These are phyloP conservation scores for Boletus vinaceobasis DNA, from an alignment of 768 basidiomycete genomes.

Conservation along the genomic window DNA sequence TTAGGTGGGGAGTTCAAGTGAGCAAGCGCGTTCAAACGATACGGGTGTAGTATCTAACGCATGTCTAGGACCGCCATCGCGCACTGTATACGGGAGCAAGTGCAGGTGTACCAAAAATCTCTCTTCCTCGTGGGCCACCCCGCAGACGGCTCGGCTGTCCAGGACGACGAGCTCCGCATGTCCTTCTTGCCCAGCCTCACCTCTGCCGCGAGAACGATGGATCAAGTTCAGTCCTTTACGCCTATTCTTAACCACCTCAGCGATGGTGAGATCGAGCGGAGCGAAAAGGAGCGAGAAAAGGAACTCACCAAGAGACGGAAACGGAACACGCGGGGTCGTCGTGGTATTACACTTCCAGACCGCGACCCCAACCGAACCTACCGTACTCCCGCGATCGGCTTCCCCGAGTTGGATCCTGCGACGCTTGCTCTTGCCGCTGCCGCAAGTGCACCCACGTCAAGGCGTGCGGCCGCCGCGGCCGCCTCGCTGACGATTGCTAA, in stretches of 20 bases:
- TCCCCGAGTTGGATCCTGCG: constrained; percentile 73
- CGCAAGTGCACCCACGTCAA: constrained; percentile 62
- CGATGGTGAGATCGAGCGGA: constrained; percentile 84
- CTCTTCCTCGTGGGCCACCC: constrained; percentile 88
- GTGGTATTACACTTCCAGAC: constrained; percentile 84
- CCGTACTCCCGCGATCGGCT: constrained; percentile 84
- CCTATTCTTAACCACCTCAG: constrained; percentile 87
- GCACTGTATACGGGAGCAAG: constrained; percentile 94
- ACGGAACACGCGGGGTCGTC: constrained; percentile 75
- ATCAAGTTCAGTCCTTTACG: constrained; percentile 77
- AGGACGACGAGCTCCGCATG: constrained; percentile 88
- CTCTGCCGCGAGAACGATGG: constrained; percentile 66
- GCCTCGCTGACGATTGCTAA: constrained; percentile 83
- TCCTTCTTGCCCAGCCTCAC: constrained; percentile 83
- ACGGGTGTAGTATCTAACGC: constrained; percentile 9
- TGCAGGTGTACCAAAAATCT: constrained; percentile 87
- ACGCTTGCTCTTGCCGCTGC: constrained; percentile 64
- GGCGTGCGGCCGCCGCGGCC: constrained; percentile 84
- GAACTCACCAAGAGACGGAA: constrained; percentile 83
- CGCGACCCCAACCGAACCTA: constrained; percentile 90
- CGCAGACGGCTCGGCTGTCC: constrained; percentile 70
- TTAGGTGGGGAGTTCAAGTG: constrained; percentile 91
- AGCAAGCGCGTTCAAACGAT: constrained; percentile 21
- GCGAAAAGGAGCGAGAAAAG: constrained; percentile 92
- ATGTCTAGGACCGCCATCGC: constrained; percentile 83